phyloP scores from a whole-genome alignment of 2,329 filamentous ascomycete species.

The Cordyceps javanica region DNA sequence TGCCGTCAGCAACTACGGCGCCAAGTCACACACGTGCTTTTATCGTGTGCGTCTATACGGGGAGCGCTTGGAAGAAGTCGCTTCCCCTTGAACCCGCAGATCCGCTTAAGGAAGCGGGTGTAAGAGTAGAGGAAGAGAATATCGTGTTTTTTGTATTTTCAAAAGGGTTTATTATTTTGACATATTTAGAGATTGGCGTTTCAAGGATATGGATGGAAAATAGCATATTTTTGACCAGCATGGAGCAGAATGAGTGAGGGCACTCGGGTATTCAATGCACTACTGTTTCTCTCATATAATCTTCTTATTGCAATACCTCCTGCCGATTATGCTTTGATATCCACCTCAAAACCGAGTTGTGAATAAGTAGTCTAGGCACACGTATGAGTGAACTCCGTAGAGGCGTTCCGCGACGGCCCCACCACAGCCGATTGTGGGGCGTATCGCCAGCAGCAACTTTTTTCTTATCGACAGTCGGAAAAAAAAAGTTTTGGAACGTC shows the following conservation, averaged over 20 bases:
- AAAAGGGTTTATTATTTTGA: background rate
- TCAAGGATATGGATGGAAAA: background rate
- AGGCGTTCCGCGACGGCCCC: slow-evolving; percentile 2
- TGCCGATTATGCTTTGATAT: background rate
- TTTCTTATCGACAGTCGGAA: slow-evolving; percentile 3
- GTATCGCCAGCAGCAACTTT: slow-evolving; percentile 3
- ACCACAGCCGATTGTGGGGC: slow-evolving; percentile 7
- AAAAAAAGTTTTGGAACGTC: slow-evolving; percentile 1
- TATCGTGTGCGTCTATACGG: slow-evolving; percentile 58
- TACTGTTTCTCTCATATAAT: background rate
- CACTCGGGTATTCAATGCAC: slow-evolving; percentile 2
- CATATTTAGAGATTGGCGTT: slow-evolving; percentile 3
- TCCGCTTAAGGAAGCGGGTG: background rate
- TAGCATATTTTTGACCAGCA: slow-evolving; percentile 2
- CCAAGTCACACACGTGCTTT: slow-evolving; percentile 55
- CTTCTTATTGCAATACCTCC: background rate
- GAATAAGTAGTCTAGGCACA: too few relatives aligned
- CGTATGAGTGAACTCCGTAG: background rate
- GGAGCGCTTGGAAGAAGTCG: slow-evolving; percentile 20
- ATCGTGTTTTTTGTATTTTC: background rate
- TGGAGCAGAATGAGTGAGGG: background rate
- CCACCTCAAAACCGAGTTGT: too few relatives aligned
- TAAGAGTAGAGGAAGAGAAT: background rate
- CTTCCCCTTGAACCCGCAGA: background rate
- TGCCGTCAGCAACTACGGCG: slow-evolving; percentile 53